Base-by-base conservation (phyloP, 371 early-diverging fungal species). In the Rhizopus stolonifer region DNA sequence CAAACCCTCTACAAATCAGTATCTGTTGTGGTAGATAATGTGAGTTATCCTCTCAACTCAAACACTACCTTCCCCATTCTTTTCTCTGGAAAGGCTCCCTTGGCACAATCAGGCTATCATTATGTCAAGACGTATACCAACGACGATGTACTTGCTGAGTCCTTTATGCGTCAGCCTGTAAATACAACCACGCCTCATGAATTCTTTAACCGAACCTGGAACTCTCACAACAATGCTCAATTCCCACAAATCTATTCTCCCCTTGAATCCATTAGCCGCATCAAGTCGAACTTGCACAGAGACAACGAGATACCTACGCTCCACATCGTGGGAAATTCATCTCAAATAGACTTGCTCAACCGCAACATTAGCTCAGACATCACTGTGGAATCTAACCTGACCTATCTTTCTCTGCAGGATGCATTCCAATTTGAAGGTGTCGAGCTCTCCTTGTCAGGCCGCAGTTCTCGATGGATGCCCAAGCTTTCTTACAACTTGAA, bases 161-260 rank as follows among this genome's bases (percentile, higher is more conserved):
- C 46, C 4, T 66, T 66, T 24, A 26, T 49, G 1, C 58, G 67
- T 29, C 32, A 45, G 1, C 52, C 58, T 17, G 45, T 42, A 0
- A 33, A 26, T 2, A 13, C 42, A 2, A 33, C 34, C 22, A 58
- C 67, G 0, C 53, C 62, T 5, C 55, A 66, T 34, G 59, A 61
- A 23, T 61, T 56, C 46, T 66, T 58, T 17, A 62, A 62, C 19
- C 58, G 62, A 15, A 46, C 67, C 33, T 66, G 67, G 62, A 62
- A 66, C 34, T 52, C n/a, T 2, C 46, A 38, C 2, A 11, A 38
- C 2, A 7, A 56, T 3, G 39, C 46, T 19, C 34, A 54, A 8
- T n/a, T 66, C 0, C 62, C 62, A 22, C n/a, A 24, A 6, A 9
- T 52, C 2, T 54, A 48, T 22, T 24, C 36, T 0, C 62, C 67